phyloP scores from a whole-genome alignment of 352 stramenopile genomes.

The Phytophthora fragariaefolia region DNA sequence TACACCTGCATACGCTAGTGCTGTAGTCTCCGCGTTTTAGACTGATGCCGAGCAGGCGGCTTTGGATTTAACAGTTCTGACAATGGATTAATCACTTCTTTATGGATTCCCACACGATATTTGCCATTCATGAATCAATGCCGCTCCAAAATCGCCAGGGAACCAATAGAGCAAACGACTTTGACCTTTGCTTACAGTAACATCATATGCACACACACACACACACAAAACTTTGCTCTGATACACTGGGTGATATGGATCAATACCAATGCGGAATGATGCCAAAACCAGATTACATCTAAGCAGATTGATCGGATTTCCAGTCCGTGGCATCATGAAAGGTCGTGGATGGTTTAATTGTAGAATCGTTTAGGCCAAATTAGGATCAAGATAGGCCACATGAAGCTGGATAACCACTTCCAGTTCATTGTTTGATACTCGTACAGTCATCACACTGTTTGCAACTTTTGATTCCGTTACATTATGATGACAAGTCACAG shows the following conservation, averaged over 20 bases:
- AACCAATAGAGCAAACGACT: neutral
- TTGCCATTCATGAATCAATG: neutral
- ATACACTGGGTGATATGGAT: neutral
- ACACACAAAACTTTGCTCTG: neutral
- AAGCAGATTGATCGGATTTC: neutral
- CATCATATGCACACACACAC: neutral
- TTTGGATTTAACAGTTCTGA: too few relatives aligned
- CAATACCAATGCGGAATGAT: neutral
- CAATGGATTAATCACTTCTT: neutral
- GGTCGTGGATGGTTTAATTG: neutral
- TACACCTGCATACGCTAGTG: too few relatives aligned
- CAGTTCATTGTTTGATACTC: neutral
- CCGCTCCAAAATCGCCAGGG: neutral
- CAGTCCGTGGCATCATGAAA: neutral
- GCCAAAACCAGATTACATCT: neutral
- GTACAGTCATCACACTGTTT: neutral
- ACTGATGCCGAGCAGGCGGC: too few relatives aligned
- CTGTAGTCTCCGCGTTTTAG: too few relatives aligned
- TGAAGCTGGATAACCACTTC: neutral
- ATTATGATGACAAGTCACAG: conserved; percentile 1
- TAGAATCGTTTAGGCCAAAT: neutral
- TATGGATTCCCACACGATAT: neutral
- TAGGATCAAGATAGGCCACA: neutral
- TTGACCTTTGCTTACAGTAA: neutral
- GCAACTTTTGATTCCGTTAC: neutral